Conservation (phyloP, 768 basidiomycete genomes). For the Pleurotus salmoneostramineus region DNA sequence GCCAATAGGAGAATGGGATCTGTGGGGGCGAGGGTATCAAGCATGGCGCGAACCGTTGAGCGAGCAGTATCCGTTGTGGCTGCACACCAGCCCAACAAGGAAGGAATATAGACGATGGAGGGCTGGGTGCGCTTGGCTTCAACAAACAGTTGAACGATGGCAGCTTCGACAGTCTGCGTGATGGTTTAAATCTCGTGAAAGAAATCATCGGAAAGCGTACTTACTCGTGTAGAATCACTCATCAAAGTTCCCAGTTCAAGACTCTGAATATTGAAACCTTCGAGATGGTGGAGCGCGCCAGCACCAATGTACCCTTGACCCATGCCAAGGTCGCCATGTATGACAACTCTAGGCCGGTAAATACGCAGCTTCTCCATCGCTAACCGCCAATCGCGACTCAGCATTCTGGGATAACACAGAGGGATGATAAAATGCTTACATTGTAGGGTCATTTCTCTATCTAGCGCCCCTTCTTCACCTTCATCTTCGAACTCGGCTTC, state of each 20-base stretch:
- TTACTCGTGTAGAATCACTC: constrained; percentile 83
- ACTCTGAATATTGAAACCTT: constrained; percentile 94
- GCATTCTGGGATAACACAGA: no score
- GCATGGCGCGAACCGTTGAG: constrained; percentile 83
- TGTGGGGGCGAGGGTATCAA: constrained; percentile 86
- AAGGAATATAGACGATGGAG: constrained; percentile 92
- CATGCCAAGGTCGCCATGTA: constrained; percentile 83
- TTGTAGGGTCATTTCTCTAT: constrained; percentile 85
- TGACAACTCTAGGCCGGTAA: constrained; percentile 82
- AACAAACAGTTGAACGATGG: constrained; percentile 90
- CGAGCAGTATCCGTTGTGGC: constrained; percentile 83
- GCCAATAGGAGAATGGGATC: constrained; percentile 94
- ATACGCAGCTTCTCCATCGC: constrained; percentile 91
- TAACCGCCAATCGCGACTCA: constrained; percentile 21
- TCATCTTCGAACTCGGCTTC: constrained; percentile 92
- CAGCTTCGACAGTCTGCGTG: constrained; percentile 79
- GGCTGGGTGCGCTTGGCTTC: constrained; percentile 98
- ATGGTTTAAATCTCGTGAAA: constrained; percentile 3
- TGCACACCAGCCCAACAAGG: constrained; percentile 79
- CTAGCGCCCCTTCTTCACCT: constrained; percentile 78
- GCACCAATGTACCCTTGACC: constrained; percentile 90
- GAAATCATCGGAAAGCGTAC: constrained; percentile 20
- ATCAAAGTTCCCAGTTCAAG: constrained; percentile 87
- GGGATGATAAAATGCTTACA: constrained; percentile 39
- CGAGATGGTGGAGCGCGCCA: constrained; percentile 88